Percentiles rank a stretch among this genome's conserved stretches.
Evolutionary conservation across 2,329 filamentous ascomycete genomes (phyloP).

Genomic region (Chalaropsis thielavioides): DNA sequence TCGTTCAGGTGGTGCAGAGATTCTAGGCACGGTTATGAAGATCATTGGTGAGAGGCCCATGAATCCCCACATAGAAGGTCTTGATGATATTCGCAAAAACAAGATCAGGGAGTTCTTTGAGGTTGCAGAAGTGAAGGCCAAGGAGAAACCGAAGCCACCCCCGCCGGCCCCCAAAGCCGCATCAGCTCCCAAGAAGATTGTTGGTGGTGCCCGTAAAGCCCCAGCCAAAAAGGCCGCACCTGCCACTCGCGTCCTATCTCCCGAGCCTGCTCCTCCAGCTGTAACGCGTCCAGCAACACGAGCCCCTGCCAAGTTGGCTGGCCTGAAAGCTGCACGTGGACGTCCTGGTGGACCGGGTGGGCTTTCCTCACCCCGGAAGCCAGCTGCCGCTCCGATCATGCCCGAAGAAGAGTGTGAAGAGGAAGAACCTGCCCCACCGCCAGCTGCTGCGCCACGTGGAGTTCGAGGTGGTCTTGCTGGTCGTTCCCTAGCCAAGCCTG

Average conservation of each 20-base stretch:
- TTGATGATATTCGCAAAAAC: conserved; percentile 88
- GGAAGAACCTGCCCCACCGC: conserved; percentile 35
- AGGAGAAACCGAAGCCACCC: conserved; percentile 66
- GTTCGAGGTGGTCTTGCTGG: conserved; percentile 68
- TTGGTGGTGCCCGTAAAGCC: conserved; percentile 29
- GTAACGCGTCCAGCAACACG: conserved; percentile 42
- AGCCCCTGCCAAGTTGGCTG: conserved; percentile 38
- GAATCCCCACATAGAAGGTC: conserved; percentile 77
- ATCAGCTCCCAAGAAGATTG: conserved; percentile 34
- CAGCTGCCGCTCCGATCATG: conserved; percentile 33
- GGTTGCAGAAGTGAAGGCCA: conserved; percentile 35
- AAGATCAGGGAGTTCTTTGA: conserved; percentile 93
- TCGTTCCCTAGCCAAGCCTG: conserved; percentile 68
- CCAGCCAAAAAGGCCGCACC: conserved; percentile 32
- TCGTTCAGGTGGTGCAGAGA: conserved; percentile 78
- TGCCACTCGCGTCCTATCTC: conserved; percentile 23
- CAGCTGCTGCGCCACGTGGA: conserved; percentile 49
- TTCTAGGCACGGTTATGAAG: conserved; percentile 92
- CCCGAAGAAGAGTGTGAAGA: conserved; percentile 43
- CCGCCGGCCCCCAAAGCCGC: conserved; percentile 41
- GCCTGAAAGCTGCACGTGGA: conserved; percentile 46
- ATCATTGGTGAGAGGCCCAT: conserved; percentile 94
- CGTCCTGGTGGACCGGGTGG: conserved; percentile 36
- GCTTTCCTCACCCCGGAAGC: conserved; percentile 39
- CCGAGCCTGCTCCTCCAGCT: conserved; percentile 30